Conservation (phyloP, 352 stramenopile species). For the Phytophthora rubi region DNA sequence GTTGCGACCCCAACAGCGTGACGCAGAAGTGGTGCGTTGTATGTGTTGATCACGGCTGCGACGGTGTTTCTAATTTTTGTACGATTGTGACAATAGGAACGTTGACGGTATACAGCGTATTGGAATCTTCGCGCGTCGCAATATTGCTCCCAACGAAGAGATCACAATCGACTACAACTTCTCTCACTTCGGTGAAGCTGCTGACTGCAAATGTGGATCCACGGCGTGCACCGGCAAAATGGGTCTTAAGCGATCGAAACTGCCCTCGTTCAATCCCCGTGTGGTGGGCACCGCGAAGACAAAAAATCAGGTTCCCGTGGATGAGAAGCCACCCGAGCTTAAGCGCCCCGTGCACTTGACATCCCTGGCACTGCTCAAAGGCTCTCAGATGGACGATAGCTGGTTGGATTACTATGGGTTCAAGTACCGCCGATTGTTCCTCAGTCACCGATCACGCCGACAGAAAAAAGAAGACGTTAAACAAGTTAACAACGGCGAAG, state of each 20-base stretch:
- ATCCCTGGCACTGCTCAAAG: slow-evolving; percentile 81
- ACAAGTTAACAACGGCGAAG: slow-evolving; percentile 7
- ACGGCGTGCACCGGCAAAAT: slow-evolving; percentile 78
- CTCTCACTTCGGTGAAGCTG: slow-evolving; percentile 79
- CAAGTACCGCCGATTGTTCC: slow-evolving; percentile 70
- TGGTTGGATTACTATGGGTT: slow-evolving; percentile 74
- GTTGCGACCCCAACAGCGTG: slow-evolving; percentile 94
- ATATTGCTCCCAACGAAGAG: slow-evolving; percentile 65
- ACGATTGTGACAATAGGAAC: slow-evolving; percentile 45
- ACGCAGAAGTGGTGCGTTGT: slow-evolving; percentile 91
- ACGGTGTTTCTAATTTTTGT: neutral
- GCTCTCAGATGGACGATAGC: slow-evolving; percentile 65
- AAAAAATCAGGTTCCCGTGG: slow-evolving; percentile 33
- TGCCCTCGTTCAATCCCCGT: slow-evolving; percentile 32
- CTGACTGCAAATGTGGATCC: slow-evolving; percentile 80
- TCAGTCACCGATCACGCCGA: slow-evolving; percentile 44
- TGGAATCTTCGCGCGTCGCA: slow-evolving; percentile 76
- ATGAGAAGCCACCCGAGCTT: slow-evolving; percentile 55
- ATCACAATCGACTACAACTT: slow-evolving; percentile 91
- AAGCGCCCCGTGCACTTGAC: slow-evolving; percentile 68
- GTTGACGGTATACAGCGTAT: slow-evolving; percentile 77
- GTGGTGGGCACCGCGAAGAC: slow-evolving; percentile 23
- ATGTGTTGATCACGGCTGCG: neutral
- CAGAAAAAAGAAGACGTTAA: slow-evolving; percentile 7
- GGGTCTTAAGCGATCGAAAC: slow-evolving; percentile 70